These are phyloP conservation scores for sorghum (Sorghum bicolor) DNA, from an alignment of 176 grass and related monocot genomes.

Conservation along the genomic window DNA sequence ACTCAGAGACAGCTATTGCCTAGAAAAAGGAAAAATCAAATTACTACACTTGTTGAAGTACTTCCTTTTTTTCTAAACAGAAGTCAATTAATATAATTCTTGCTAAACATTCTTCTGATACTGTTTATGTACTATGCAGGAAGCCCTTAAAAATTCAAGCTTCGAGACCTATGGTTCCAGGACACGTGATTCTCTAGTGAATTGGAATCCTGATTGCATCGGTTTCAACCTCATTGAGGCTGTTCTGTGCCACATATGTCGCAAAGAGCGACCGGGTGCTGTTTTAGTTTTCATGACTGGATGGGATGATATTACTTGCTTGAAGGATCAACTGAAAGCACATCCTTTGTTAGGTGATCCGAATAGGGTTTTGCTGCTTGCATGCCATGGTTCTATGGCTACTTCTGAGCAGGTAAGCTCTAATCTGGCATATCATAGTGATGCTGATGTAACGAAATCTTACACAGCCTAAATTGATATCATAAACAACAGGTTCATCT, in stretches of 20 bases:
- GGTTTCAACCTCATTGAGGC: slow-evolving; percentile 97
- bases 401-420: slow-evolving; percentile 86
- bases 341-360: slow-evolving; percentile 90
- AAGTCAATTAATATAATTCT: background rate
- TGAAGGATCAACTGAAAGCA: slow-evolving; percentile 92
- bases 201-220: slow-evolving; percentile 95
- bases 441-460: background rate
- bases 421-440: slow-evolving; percentile 1
- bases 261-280: slow-evolving; percentile 86
- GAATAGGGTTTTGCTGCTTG: slow-evolving; percentile 82
- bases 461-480: background rate
- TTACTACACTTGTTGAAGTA: slow-evolving; percentile 92
- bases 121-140: slow-evolving; percentile 50
- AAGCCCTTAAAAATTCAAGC: slow-evolving; percentile 75
- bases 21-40: slow-evolving; percentile 96
- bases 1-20: slow-evolving; percentile 81
- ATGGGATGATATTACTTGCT: slow-evolving; percentile 96
- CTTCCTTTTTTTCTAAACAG: slow-evolving; percentile 6
- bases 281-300: slow-evolving; percentile 97
- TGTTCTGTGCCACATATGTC: slow-evolving; percentile 93
- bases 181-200: slow-evolving; percentile 79
- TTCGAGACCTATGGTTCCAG: slow-evolving; percentile 77
- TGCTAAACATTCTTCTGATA: slow-evolving; percentile 24
- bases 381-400: slow-evolving; percentile 98
- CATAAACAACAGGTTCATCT: background rate